Base-by-base conservation (phyloP, 176 grass and related monocot genomes). In the Aechmea fasciata region DNA sequence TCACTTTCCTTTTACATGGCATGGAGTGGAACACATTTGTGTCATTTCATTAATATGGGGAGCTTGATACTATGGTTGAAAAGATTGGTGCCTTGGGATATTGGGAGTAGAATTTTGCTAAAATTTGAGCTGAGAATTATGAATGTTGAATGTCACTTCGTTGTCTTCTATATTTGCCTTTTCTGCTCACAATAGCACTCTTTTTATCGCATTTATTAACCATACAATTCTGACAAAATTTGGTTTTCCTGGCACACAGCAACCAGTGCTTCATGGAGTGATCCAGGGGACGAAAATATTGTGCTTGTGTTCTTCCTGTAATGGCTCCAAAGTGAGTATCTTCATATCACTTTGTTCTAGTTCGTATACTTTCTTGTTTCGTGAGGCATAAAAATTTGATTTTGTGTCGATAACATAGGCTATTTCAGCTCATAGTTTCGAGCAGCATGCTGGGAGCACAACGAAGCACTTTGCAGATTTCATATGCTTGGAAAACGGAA, bases 381-480 rank as follows among this genome's bases (percentile, higher is more conserved):
- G 49, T 12, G n/a, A 20, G 17, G 8, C 18, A 18, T 77, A 66
- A 29, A 11, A 12, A 0, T 74, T 53, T 18, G 33, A 41, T 41
- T 17, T 66, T 53, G 33, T 41, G 69, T 71, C 11, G 29, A 12
- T 41, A 29, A 62, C 74, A 24, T 79, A 91, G 88, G 78, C 71
- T 22, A 78, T 91, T 73, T 87, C 88, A 14, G 81, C 88, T 18
- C 82, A 82, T 72, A 74, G 79, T 13, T 91, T 91, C 20, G 81
- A 87, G 75, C 81, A 81, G 69, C 88, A 91, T 91, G 88, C 88
- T 68, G 88, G 88, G 50, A 91, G 84, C 52, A 68, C 75, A 29
- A 91, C 87, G 57, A 91, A 91, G 72, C 88, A 83, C 11, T 84
- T 84, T 11, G 83, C 88, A 0, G 81, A 91, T 73, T 87, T 84